A percentile compares a stretch with the other conserved stretches of the same genome.
Conservation (phyloP, 2,329 filamentous ascomycete genomes). For the Trichophyton benhamiae region DNA sequence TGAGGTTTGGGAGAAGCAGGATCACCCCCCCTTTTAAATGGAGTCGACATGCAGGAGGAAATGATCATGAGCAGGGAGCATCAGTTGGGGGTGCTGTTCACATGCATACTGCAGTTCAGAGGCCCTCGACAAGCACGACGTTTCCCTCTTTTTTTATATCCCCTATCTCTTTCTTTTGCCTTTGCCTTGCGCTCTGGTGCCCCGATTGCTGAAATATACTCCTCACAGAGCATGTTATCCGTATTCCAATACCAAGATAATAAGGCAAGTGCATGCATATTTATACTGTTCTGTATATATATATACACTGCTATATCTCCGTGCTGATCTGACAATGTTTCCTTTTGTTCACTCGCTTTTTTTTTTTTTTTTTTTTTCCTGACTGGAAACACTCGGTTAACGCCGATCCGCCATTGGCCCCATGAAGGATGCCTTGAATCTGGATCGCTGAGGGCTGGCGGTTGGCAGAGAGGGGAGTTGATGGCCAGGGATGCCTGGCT, state of each 20-base stretch:
- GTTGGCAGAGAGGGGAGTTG: neutral
- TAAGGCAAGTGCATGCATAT: neutral
- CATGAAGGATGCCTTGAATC: neutral
- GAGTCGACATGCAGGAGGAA: neutral
- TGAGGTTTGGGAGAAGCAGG: neutral
- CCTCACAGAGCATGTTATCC: neutral
- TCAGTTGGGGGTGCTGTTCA: neutral
- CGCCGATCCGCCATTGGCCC: neutral
- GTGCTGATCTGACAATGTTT: slow-evolving; percentile 2
- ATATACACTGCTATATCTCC: neutral
- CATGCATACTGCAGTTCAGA: neutral
- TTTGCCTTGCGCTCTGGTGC: too few relatives aligned
- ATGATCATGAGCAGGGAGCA: slow-evolving; percentile 1
- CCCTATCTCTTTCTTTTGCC: neutral
- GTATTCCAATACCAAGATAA: neutral
- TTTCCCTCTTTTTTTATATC: neutral
- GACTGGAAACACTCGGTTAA: neutral
- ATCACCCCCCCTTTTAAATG: slow-evolving; percentile 1
- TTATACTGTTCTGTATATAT: neutral
- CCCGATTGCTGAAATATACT: neutral
- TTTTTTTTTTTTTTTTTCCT: neutral
- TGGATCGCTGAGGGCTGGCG: neutral
- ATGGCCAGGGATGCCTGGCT: neutral
- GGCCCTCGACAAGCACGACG: neutral
- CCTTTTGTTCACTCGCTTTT: neutral